These are phyloP conservation scores for Wallacemonas sp. DNA, from an alignment of 208 protist species.

Conservation along the genomic window DNA sequence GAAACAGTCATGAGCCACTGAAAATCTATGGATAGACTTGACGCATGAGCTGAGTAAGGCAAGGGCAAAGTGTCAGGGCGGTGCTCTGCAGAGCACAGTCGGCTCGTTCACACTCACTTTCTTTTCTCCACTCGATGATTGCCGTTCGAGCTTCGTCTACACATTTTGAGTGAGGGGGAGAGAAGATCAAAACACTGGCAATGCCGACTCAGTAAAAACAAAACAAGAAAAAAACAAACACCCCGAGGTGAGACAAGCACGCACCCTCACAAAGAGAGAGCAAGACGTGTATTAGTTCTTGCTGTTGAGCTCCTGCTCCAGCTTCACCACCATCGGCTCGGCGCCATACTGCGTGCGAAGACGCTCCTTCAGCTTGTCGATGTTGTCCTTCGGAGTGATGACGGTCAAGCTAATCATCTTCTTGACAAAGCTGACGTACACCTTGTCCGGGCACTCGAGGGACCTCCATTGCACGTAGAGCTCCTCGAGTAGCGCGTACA, in stretches of 20 bases:
- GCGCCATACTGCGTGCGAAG: slow-evolving; percentile 43
- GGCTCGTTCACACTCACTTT: too few species aligned
- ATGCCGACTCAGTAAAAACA: too few species aligned
- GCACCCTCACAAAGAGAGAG: not conserved
- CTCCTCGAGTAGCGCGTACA: slow-evolving; percentile 57
- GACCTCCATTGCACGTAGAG: slow-evolving; percentile 73
- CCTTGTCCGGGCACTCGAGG: slow-evolving; percentile 50
- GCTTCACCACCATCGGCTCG: slow-evolving; percentile 23
- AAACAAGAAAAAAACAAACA: not conserved
- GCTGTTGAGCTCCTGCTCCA: slow-evolving; percentile 43
- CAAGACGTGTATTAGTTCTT: slow-evolving; percentile 5
- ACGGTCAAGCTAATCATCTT: slow-evolving; percentile 33
- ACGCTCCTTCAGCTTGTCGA: slow-evolving; percentile 46
- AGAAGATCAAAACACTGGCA: not conserved
- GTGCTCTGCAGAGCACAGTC: too few species aligned
- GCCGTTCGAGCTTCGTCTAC: too few species aligned
- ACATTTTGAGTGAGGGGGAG: too few species aligned
- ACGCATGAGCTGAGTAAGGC: too few species aligned
- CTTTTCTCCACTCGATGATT: too few species aligned
- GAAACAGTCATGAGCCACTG: too few species aligned
- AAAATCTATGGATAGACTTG: too few species aligned
- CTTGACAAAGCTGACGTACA: slow-evolving; percentile 55
- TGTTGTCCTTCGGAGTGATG: slow-evolving; percentile 28
- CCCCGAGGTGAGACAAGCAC: too few species aligned
- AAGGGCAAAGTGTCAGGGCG: too few species aligned